phyloP scores from a whole-genome alignment of 306 rosid genomes.

The Ceratonia siliqua region DNA sequence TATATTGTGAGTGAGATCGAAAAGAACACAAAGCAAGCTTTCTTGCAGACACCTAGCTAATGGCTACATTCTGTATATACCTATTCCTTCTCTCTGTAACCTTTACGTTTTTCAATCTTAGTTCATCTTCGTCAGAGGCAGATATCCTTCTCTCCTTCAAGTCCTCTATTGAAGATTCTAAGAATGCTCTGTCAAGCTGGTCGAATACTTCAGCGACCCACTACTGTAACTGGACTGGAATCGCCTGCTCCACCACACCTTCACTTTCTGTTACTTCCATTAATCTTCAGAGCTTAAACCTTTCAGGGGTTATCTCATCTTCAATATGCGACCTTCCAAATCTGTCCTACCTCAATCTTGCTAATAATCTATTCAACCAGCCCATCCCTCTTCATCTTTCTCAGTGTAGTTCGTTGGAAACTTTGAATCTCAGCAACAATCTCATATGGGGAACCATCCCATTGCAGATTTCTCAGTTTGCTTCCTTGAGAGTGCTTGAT shows the following conservation, averaged over 20 bases:
- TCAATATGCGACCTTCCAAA: constrained; percentile 63
- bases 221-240: constrained; percentile 85
- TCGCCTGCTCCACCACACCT: constrained; percentile 52
- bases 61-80: constrained; percentile 61
- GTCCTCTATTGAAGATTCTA: constrained; percentile 67
- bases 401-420: constrained; percentile 63
- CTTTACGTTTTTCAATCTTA: constrained; percentile 42
- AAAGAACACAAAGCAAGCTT: constrained; percentile 33
- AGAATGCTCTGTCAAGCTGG: constrained; percentile 69
- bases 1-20: constrained; percentile 29
- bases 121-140: constrained; percentile 53
- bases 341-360: constrained; percentile 75
- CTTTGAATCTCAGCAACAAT: constrained; percentile 84
- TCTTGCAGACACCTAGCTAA: constrained; percentile 46
- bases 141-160: constrained; percentile 76
- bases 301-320: constrained; percentile 86
- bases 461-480: constrained; percentile 79
- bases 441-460: constrained; percentile 94
- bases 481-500: constrained; percentile 69
- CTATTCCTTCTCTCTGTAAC: constrained; percentile 52
- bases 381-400: constrained; percentile 97
- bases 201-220: constrained; percentile 61
- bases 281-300: constrained; percentile 70
- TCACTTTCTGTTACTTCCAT: constrained; percentile 62
- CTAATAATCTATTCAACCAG: constrained; percentile 76